phyloP scores from a whole-genome alignment of 305 asterid species.

The Vinca major region DNA sequence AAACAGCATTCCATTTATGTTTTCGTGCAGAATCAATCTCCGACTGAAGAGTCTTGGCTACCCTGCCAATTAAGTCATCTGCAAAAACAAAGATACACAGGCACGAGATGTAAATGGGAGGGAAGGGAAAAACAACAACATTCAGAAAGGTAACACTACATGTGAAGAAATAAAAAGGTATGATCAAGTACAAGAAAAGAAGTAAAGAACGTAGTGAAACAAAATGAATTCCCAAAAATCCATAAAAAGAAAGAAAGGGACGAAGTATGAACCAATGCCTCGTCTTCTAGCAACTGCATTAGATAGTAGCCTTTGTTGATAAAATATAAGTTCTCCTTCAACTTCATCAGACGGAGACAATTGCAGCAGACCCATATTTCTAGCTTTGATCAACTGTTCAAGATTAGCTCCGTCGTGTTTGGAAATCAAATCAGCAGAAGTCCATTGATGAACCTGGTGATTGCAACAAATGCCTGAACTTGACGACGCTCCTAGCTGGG shows the following conservation, averaged over 20 bases:
- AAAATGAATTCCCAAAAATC: not conserved
- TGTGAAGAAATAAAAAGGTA: not conserved
- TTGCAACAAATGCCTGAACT: constrained; percentile 72
- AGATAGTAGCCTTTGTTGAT: constrained; percentile 55
- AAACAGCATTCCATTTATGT: constrained; percentile 77
- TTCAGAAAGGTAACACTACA: not conserved
- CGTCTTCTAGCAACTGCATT: constrained; percentile 46
- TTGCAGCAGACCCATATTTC: constrained; percentile 43
- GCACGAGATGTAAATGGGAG: not conserved
- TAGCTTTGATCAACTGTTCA: constrained; percentile 44
- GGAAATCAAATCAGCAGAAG: constrained; percentile 31
- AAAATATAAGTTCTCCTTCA: constrained; percentile 83
- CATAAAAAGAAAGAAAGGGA: not conserved
- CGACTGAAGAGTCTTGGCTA: constrained; percentile 54
- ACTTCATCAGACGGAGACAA: constrained; percentile 85
- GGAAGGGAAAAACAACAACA: not conserved
- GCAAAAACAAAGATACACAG: constrained; percentile 20
- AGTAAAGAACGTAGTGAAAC: not conserved
- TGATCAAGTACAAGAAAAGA: constrained; percentile 4
- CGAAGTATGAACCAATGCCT: constrained; percentile 50
- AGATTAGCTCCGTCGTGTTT: constrained; percentile 34
- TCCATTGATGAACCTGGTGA: constrained; percentile 32
- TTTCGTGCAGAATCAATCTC: constrained; percentile 62
- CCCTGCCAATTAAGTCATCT: constrained; percentile 73
- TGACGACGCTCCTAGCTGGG: constrained; percentile 64